Conservation (phyloP, 768 basidiomycete genomes). For the Psilocybe cyanescens region DNA sequence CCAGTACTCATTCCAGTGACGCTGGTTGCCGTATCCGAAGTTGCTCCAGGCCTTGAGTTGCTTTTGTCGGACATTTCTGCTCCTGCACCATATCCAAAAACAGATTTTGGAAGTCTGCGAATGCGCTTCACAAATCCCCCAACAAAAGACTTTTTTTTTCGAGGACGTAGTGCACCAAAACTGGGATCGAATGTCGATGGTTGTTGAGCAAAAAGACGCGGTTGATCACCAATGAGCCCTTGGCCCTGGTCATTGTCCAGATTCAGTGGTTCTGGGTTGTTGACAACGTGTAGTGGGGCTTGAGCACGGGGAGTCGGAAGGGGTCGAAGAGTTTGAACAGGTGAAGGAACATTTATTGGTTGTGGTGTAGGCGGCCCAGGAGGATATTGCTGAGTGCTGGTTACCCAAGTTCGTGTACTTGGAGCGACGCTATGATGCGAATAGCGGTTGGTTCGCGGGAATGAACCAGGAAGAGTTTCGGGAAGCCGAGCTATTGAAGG, state of each 20-base stretch:
- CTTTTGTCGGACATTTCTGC: conserved; percentile 22
- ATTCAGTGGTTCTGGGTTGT: conserved; percentile 9
- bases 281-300: conserved; percentile 15
- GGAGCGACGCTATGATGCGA: conserved; percentile 15
- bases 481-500: background rate
- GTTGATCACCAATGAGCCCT: background rate
- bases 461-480: background rate
- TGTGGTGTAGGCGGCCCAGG: conserved; percentile 15
- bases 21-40: conserved; percentile 20
- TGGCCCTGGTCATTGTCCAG: conserved; percentile 6
- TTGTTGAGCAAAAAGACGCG: background rate
- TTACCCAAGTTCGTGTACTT: conserved; percentile 16
- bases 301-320: conserved; percentile 13
- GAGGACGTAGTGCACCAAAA: conserved; percentile 8
- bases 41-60: conserved; percentile 23
- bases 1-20: conserved; percentile 21
- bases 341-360: conserved; percentile 13
- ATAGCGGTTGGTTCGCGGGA: background rate
- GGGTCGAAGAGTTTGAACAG: conserved; percentile 14
- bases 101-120: conserved; percentile 33
- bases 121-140: conserved; percentile 41
- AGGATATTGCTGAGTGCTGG: conserved; percentile 3
- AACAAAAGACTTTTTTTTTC: conserved; percentile 34
- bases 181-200: background rate
- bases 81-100: conserved; percentile 31